Evolutionary conservation across 139 green algal genomes (phyloP).

Genomic region (Auxenochlorella pyrenoidosa): DNA sequence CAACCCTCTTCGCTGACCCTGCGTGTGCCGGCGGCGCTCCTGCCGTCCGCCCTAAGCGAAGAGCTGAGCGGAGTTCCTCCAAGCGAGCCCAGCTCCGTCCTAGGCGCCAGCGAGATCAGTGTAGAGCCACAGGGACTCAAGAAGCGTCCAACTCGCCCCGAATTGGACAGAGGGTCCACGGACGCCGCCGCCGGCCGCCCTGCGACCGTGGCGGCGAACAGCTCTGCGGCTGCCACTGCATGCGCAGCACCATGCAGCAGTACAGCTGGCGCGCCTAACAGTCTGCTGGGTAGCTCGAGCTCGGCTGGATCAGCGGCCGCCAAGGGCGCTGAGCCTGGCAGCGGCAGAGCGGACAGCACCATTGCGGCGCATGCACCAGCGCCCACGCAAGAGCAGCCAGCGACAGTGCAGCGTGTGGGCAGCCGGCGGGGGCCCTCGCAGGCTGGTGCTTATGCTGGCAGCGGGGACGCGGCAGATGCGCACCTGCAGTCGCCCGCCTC

Average conservation of each 20-base stretch:
- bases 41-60: neutral
- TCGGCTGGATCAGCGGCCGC: too few species aligned
- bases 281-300: too few species aligned
- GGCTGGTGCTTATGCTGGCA: neutral
- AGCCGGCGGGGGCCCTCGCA: neutral
- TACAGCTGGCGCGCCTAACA: too few species aligned
- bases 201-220: neutral
- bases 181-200: neutral
- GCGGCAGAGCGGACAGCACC: neutral
- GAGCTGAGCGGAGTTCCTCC: neutral
- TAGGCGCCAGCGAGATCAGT: neutral
- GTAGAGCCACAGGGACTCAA: neutral
- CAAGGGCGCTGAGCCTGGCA: neutral
- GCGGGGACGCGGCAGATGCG: too few species aligned
- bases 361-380: neutral
- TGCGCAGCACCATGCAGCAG: too few species aligned
- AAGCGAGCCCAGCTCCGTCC: neutral
- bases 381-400: neutral
- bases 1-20: neutral
- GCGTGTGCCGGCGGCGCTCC: neutral
- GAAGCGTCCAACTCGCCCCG: neutral
- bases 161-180: neutral
- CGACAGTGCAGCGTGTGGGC: constrained; percentile 2
- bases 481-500: neutral
- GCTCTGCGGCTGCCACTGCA: too few species aligned